These are phyloP conservation scores for Cryptosporidium tyzzeri DNA, from an alignment of 169 alveolate genomes.

Conservation along the genomic window DNA sequence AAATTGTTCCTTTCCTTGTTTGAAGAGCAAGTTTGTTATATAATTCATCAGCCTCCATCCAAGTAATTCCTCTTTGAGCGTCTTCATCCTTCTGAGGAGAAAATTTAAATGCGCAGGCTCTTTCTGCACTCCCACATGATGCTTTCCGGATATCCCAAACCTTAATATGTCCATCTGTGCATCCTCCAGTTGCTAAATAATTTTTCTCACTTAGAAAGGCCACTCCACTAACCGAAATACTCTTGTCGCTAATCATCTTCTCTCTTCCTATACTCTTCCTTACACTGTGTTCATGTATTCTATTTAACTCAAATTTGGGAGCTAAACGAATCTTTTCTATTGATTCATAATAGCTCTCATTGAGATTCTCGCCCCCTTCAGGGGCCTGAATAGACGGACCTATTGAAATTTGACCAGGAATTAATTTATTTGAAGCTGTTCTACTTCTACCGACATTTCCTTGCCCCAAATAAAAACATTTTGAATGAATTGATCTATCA, in stretches of 20 bases:
- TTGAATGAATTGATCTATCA: conserved; percentile 15
- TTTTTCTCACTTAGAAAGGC: conserved; percentile 19
- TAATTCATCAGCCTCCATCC: conserved; percentile 61
- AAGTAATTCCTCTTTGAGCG: conserved; percentile 25
- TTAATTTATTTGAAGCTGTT: no score
- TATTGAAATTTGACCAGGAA: neutral
- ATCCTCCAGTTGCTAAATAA: conserved; percentile 56
- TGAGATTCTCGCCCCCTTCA: neutral
- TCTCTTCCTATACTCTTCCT: conserved; percentile 11
- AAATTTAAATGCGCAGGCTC: neutral
- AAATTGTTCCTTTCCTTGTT: conserved; percentile 49
- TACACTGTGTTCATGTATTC: conserved; percentile 37
- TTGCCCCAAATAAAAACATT: conserved; percentile 3
- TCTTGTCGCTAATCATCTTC: conserved; percentile 38
- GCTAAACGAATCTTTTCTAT: conserved; percentile 19
- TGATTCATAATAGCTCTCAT: neutral
- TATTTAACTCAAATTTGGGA: conserved; percentile 34
- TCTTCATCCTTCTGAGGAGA: conserved; percentile 43
- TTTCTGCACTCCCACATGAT: conserved; percentile 8
- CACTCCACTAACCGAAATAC: conserved; percentile 61
- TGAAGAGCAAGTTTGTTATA: conserved; percentile 40
- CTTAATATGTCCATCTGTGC: conserved; percentile 50
- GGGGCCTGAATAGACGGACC: neutral
- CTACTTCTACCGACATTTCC: neutral
- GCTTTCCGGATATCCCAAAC: conserved; percentile 61